phyloP scores from a whole-genome alignment of 495 filamentous ascomycete species.

The Elaphomyces granulatus region DNA sequence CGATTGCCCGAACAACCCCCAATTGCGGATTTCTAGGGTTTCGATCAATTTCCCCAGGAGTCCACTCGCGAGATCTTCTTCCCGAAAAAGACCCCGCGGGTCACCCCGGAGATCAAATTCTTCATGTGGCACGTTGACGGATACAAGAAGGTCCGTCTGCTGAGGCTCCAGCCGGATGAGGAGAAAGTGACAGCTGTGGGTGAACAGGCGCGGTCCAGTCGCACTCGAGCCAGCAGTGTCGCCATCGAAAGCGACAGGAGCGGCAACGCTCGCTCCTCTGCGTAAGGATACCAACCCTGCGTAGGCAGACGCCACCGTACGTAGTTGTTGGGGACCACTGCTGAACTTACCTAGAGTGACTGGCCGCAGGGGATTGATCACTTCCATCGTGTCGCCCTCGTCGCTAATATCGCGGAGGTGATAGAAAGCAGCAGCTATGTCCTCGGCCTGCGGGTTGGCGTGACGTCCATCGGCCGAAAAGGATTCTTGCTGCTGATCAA shows the following conservation, averaged over 20 bases:
- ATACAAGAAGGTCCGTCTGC: constrained; percentile 72
- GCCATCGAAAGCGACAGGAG: constrained; percentile 32
- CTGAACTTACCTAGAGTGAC: constrained; percentile 20
- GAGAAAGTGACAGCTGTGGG: constrained; percentile 22
- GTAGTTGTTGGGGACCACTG: constrained; percentile 6
- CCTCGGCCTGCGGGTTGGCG: constrained; percentile 29
- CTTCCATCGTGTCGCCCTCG: constrained; percentile 38
- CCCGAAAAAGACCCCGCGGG: constrained; percentile 28
- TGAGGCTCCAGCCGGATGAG: constrained; percentile 61
- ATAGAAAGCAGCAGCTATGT: constrained; percentile 47
- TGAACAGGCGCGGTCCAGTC: constrained; percentile 10
- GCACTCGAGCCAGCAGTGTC: constrained; percentile 7
- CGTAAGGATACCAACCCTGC: constrained; percentile 13
- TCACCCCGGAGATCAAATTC: constrained; percentile 41
- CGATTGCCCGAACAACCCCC: constrained; percentile 55
- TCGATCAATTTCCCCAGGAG: constrained; percentile 49
- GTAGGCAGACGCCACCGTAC: constrained; percentile 13
- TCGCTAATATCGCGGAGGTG: constrained; percentile 72
- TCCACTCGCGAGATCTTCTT: constrained; percentile 48
- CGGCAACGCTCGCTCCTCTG: not conserved
- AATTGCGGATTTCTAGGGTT: constrained; percentile 65
- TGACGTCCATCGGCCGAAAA: constrained; percentile 15
- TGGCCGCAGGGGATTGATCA: constrained; percentile 30
- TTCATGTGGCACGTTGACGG: constrained; percentile 77
- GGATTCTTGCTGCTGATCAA: constrained; percentile 12